Percentiles rank a stretch among this genome's conserved stretches.
Evolutionary conservation across 805 yeast genomes (phyloP).

Genomic region (Starmerella asiatica): DNA sequence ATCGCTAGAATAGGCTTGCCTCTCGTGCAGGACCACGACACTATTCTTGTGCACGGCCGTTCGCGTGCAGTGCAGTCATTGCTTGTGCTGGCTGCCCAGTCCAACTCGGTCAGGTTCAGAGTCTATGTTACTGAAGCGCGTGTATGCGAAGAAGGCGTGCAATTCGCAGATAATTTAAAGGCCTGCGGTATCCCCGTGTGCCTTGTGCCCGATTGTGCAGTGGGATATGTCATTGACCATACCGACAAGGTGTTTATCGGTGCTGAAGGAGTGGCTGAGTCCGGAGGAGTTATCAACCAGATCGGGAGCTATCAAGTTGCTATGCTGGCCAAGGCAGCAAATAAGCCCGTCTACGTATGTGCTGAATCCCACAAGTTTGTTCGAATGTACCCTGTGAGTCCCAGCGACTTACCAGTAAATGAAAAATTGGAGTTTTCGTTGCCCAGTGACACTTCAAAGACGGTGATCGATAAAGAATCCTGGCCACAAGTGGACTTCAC

Average conservation of each 20-base stretch:
- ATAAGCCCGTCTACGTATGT: slow-evolving; percentile 86
- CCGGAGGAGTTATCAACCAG: slow-evolving; percentile 92
- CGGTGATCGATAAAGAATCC: slow-evolving; percentile 21
- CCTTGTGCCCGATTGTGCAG: slow-evolving; percentile 82
- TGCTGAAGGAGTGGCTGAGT: slow-evolving; percentile 98
- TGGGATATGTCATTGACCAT: slow-evolving; percentile 80
- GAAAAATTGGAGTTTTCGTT: slow-evolving; percentile 31
- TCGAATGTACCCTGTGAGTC: slow-evolving; percentile 85
- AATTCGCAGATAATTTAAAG: slow-evolving; percentile 55
- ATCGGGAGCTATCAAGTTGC: slow-evolving; percentile 92
- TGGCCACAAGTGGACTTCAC: slow-evolving; percentile 77
- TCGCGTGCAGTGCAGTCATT: slow-evolving; percentile 81
- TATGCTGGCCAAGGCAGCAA: slow-evolving; percentile 75
- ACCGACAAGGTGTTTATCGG: slow-evolving; percentile 92
- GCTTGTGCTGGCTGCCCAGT: slow-evolving; percentile 60
- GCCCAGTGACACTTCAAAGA: slow-evolving; percentile 23
- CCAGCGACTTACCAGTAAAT: slow-evolving; percentile 71
- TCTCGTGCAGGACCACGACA: slow-evolving; percentile 87
- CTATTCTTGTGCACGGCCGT: slow-evolving; percentile 72
- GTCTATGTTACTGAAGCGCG: slow-evolving; percentile 89
- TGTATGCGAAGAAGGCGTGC: slow-evolving; percentile 62
- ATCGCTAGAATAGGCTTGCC: slow-evolving; percentile 80
- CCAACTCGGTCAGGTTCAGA: slow-evolving; percentile 59
- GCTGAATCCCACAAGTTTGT: slow-evolving; percentile 94
- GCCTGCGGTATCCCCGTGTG: slow-evolving; percentile 72